phyloP scores from a whole-genome alignment of 1,284 basidiomycete species.

The Irpex lacteus region DNA sequence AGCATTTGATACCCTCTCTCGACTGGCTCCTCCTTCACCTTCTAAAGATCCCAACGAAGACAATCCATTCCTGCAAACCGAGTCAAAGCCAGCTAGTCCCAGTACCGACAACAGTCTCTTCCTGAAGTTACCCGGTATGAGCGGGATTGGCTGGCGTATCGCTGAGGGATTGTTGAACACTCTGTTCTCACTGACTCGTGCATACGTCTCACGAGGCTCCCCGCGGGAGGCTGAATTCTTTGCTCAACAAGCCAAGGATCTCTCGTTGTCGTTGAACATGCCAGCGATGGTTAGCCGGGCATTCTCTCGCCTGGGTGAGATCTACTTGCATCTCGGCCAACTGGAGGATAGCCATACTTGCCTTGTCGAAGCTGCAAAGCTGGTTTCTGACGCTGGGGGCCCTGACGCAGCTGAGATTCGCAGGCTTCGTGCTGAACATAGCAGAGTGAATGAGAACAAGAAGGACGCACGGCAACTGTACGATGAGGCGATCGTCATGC shows the following conservation, averaged over 20 bases:
- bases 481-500: slow-evolving; percentile 47
- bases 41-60: slow-evolving; percentile 31
- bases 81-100: slow-evolving; percentile 4
- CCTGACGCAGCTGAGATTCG: slow-evolving; percentile 62
- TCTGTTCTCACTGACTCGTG: slow-evolving; percentile 59
- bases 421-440: slow-evolving; percentile 61
- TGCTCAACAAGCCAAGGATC: slow-evolving; percentile 64
- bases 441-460: slow-evolving; percentile 43
- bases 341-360: slow-evolving; percentile 52
- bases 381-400: slow-evolving; percentile 43
- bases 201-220: slow-evolving; percentile 72
- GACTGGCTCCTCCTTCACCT: slow-evolving; percentile 44
- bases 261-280: slow-evolving; percentile 67
- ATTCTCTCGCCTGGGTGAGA: slow-evolving; percentile 61
- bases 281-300: slow-evolving; percentile 65
- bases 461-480: slow-evolving; percentile 52
- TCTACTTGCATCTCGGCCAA: slow-evolving; percentile 61
- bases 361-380: slow-evolving; percentile 49
- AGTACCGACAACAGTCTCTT: slow-evolving; percentile 13
- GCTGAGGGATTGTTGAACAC: slow-evolving; percentile 66
- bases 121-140: slow-evolving; percentile 33
- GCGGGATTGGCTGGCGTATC: slow-evolving; percentile 73
- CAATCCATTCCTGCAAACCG: slow-evolving; percentile 52
- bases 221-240: slow-evolving; percentile 83
- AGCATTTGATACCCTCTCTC: slow-evolving; percentile 67